A percentile compares a stretch with the other conserved stretches of the same genome.
phyloP scores from a whole-genome alignment of 441 rosid genomes.

The Adansonia madagascariensis region DNA sequence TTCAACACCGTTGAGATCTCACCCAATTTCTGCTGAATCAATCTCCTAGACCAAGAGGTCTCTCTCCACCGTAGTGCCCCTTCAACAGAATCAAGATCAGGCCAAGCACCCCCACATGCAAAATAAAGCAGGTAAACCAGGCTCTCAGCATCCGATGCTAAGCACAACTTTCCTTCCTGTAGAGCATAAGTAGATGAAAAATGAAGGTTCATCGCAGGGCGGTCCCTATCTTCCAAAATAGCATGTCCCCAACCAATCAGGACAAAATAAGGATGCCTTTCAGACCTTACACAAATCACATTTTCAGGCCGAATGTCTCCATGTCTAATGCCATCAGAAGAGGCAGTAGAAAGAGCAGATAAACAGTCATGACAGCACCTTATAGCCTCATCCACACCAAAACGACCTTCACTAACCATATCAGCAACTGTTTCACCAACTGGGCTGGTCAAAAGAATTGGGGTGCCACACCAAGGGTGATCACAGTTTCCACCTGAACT shows the following conservation, averaged over 20 bases:
- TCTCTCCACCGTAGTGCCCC: constrained; percentile 96
- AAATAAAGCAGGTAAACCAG: constrained; percentile 86
- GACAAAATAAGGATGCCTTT: constrained; percentile 65
- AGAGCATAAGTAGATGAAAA: constrained; percentile 88
- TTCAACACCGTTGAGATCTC: constrained; percentile 80
- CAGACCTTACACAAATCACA: constrained; percentile 59
- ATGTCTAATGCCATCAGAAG: constrained; percentile 78
- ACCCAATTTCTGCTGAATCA: constrained; percentile 90
- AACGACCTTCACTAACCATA: constrained; percentile 65
- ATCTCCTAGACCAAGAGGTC: constrained; percentile 82
- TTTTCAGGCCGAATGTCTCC: constrained; percentile 89
- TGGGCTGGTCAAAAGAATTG: constrained; percentile 83
- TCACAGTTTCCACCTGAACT: constrained; percentile 85
- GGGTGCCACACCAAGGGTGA: constrained; percentile 95
- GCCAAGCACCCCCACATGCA: constrained; percentile 69
- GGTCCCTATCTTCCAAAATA: constrained; percentile 87
- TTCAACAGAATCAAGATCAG: constrained; percentile 87
- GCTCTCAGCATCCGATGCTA: constrained; percentile 95
- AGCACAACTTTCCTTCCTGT: constrained; percentile 90
- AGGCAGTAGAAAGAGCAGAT: constrained; percentile 74
- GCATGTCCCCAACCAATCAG: constrained; percentile 96
- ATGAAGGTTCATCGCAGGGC: constrained; percentile 93
- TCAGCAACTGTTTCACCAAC: constrained; percentile 82
- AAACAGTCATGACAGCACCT: constrained; percentile 90
- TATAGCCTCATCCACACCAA: constrained; percentile 76